Percentiles rank a stretch among this genome's conserved stretches.
These are phyloP conservation scores for Sarocladiaceae sp. DNA, from an alignment of 2,329 filamentous ascomycete species.

Conservation along the genomic window DNA sequence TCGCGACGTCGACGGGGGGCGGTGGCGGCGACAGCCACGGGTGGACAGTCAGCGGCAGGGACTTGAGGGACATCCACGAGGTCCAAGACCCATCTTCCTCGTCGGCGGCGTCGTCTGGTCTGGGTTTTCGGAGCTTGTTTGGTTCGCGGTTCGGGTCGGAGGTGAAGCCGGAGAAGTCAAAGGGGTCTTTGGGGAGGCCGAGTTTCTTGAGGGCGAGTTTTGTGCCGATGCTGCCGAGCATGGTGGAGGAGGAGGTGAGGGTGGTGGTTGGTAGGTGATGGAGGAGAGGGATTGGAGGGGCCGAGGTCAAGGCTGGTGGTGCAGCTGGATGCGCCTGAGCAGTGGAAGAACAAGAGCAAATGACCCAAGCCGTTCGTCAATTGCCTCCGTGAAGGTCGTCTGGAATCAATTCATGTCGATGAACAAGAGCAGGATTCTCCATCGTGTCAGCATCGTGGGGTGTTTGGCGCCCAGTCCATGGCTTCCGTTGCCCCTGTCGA, in stretches of 20 bases:
- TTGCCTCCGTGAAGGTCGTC: too few relatives aligned
- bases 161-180: constrained; percentile 33
- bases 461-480: not conserved
- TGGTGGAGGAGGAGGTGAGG: constrained; percentile 21
- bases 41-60: constrained; percentile 45
- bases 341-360: too few relatives aligned
- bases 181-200: constrained; percentile 44
- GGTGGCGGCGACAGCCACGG: constrained; percentile 47
- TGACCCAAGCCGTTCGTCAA: too few relatives aligned
- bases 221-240: constrained; percentile 50
- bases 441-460: not conserved
- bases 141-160: constrained; percentile 20
- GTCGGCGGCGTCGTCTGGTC: constrained; percentile 23
- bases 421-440: not conserved
- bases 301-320: too few relatives aligned
- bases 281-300: not conserved
- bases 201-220: constrained; percentile 53
- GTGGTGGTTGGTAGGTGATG: not conserved
- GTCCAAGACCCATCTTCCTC: constrained; percentile 29
- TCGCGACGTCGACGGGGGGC: constrained; percentile 38
- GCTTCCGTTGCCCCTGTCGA: too few relatives aligned
- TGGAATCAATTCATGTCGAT: not conserved
- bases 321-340: too few relatives aligned
- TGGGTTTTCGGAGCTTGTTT: constrained; percentile 27
- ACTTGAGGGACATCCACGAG: constrained; percentile 43